Base-by-base conservation (phyloP, 805 yeast genomes). In the Candida multigemmis region DNA sequence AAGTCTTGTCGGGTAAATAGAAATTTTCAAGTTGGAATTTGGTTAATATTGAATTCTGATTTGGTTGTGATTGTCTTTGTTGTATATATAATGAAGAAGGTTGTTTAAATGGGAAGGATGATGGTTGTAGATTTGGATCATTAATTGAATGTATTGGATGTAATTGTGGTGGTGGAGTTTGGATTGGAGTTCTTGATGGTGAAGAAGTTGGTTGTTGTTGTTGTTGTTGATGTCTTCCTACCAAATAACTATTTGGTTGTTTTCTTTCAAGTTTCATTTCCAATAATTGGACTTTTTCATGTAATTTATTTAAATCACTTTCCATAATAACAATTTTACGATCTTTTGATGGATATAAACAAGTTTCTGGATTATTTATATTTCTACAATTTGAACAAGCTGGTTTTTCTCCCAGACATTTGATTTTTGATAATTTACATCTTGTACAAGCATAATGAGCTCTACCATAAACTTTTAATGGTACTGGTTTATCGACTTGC, bases 281-380 rank as follows among this genome's bases (percentile, higher is more conserved):
- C 25, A 54, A 40, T 24, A 46, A 42, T 22, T 44, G 44, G 10
- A 57, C 49, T 21, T 50, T 40, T 22, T 46, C 55, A 30, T 56
- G 57, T 10, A 60, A 38, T 16, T 44, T 40, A 29, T 56, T 48
- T 35, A 60, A 41, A 17, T 60, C 65, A 28, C 56, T 48, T 37
- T 60, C 65, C 65, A 60, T 59, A 19, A 60, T 56, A 21, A 60
- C 57, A 16, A 60, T 53, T 36, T 60, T 60, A 21, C 67, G 45
- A 36, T 59, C 64, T 13, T 57, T 47, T 7, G 49, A 32, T 3
- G 64, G 63, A 33, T 60, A 60, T 4, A 44, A 36, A 30, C 67
- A 60, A 8, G 39, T 52, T 16, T 40, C 46, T 8, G 35, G 47
- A 34, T 52, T 55, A 30, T 46, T 49, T 24, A 46, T 46, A 25